Percentiles rank a stretch among this genome's conserved stretches.
phyloP scores from a whole-genome alignment of 2,329 filamentous ascomycete genomes.

The Bipolaris oryzae region DNA sequence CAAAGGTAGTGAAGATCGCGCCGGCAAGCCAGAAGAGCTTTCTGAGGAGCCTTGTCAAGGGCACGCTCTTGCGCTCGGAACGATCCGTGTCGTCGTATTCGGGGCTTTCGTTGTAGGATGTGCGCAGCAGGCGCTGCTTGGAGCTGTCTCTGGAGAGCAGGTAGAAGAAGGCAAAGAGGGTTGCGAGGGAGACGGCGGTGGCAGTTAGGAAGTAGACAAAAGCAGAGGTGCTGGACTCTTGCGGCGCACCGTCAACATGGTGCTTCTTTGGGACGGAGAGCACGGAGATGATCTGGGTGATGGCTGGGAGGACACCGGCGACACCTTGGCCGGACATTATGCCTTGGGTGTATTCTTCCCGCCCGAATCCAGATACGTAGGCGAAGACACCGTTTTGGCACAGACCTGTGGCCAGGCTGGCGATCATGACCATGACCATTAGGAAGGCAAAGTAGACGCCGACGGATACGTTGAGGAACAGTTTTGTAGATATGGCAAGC shows the following conservation, averaged over 20 bases:
- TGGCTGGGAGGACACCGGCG: slow-evolving; percentile 84
- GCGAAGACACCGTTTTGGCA: slow-evolving; percentile 95
- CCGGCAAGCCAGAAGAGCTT: slow-evolving; percentile 80
- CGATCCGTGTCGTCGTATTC: slow-evolving; percentile 24
- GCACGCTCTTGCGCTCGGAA: slow-evolving; percentile 55
- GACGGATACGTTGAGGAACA: slow-evolving; percentile 67
- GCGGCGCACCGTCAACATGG: slow-evolving; percentile 40
- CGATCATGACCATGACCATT: slow-evolving; percentile 78
- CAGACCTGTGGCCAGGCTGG: slow-evolving; percentile 80
- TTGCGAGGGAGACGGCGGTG: slow-evolving; percentile 71
- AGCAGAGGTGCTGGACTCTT: slow-evolving; percentile 68
- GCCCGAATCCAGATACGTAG: slow-evolving; percentile 83
- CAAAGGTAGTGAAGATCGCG: slow-evolving; percentile 82
- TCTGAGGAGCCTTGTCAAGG: slow-evolving; percentile 69
- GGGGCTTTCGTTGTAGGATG: slow-evolving; percentile 29
- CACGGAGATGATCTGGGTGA: slow-evolving; percentile 86
- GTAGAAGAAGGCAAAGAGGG: slow-evolving; percentile 75
- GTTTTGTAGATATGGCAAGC: slow-evolving; percentile 77
- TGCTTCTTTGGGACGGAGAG: slow-evolving; percentile 64
- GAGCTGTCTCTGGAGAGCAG: slow-evolving; percentile 64
- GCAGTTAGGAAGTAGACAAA: slow-evolving; percentile 93
- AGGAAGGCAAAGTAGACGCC: slow-evolving; percentile 78
- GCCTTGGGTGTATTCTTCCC: slow-evolving; percentile 89
- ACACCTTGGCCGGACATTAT: slow-evolving; percentile 96
- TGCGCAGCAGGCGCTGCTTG: slow-evolving; percentile 30